Conservation (phyloP, 805 yeast species). For the Zygosaccharomyces pseudorouxii region DNA sequence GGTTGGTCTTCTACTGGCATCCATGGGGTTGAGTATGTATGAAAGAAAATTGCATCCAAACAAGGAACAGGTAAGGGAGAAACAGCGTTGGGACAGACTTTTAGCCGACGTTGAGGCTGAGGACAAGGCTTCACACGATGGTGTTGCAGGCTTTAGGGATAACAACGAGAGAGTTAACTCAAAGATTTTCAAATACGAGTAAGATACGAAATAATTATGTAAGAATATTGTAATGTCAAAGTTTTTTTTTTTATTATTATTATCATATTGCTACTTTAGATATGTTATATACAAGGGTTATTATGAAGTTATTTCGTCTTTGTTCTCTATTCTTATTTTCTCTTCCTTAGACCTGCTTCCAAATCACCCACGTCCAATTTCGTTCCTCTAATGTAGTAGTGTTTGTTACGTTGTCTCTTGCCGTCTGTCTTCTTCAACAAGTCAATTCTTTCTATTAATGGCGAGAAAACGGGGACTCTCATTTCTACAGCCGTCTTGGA, state of each 20-base stretch:
- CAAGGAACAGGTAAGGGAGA: slow-evolving; percentile 34
- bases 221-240: background rate
- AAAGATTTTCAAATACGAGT: slow-evolving; percentile 31
- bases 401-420: slow-evolving; percentile 69
- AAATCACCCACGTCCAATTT: slow-evolving; percentile 72
- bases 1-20: slow-evolving; percentile 62
- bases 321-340: slow-evolving; percentile 12
- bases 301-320: background rate
- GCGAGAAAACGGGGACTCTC: slow-evolving; percentile 75
- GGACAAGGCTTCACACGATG: slow-evolving; percentile 25
- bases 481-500: slow-evolving; percentile 82
- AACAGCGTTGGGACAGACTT: slow-evolving; percentile 46
- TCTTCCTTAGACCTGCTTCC: slow-evolving; percentile 42
- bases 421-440: slow-evolving; percentile 63
- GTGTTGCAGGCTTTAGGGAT: slow-evolving; percentile 23
- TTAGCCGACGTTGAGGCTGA: slow-evolving; percentile 42
- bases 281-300: slow-evolving; percentile 11
- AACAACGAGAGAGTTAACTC: slow-evolving; percentile 39
- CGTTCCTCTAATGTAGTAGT: slow-evolving; percentile 81
- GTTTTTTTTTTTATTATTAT: background rate
- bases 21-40: slow-evolving; percentile 61
- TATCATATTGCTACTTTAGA: background rate
- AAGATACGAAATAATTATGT: background rate
- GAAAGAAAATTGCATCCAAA: slow-evolving; percentile 52
- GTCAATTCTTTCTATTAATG: slow-evolving; percentile 72